Base-by-base conservation (phyloP, 192 early-diverging fungal species). In the Coemansia reversa region DNA sequence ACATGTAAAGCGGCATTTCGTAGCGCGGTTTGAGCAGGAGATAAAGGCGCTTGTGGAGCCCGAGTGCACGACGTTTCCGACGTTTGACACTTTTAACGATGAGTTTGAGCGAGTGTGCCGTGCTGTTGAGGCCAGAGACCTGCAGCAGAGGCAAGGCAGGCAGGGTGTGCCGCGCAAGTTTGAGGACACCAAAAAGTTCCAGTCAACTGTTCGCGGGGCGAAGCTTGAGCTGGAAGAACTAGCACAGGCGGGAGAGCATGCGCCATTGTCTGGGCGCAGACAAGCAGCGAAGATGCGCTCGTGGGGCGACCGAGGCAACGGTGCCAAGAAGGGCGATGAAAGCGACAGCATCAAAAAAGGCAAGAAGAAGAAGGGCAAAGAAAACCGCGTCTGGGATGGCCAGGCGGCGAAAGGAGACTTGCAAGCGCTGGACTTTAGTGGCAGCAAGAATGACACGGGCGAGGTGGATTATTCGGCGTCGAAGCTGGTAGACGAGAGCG, bases 301-400 rank as follows among this genome's bases (percentile, higher is more conserved):
- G 24, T 74, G 69, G 63, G 53, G 55, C 4, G 72, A 72, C 22
- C 75, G 70, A 42, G 39, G 58, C 18, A 33, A 42, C 33, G 69
- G 63, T 19, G 47, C 47, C 1, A 62, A 52, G 28, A 28, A 30
- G 1, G 70, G 23, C 24, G 25, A 32, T 30, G 69, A 53, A 7
- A 62, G 56, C 9, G 59, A 59, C 51, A 28, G 66, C 42, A n/a
- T 56, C 67, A 78, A 79, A 60, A 86, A 80, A 62, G 62, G n/a
- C 19, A 52, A 53, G 30, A 60, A 66, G 55, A 82, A 84, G 69
- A 73, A 83, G 83, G 74, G 69, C 82, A 86, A 83, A 62, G 79
- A 84, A 47, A 77, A 79, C 59, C 87, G 94, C 22, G 87, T 85
- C 33, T 96, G 93, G 94, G 90, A 90, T 39, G 91, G 84, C 58